phyloP scores from a whole-genome alignment of 2,329 filamentous ascomycete species.

The Stemphylium lycopersici region DNA sequence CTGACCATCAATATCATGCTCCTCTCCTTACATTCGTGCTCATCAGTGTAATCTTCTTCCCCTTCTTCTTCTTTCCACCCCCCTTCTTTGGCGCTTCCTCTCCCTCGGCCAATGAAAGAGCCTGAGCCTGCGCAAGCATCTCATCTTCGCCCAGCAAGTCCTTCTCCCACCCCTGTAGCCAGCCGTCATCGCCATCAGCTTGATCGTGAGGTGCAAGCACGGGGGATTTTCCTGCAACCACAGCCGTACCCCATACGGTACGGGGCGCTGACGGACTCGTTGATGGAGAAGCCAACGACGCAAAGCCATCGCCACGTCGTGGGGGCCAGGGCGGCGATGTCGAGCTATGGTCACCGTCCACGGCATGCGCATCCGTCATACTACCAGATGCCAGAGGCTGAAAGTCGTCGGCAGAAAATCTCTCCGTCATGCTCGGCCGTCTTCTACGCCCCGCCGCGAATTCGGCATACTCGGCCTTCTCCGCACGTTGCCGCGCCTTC shows the following conservation, averaged over 20 bases:
- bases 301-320: conserved; percentile 64
- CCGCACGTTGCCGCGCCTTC: conserved; percentile 80
- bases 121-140: conserved; percentile 58
- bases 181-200: conserved; percentile 71
- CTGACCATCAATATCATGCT: conserved; percentile 44
- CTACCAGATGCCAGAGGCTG: conserved; percentile 43
- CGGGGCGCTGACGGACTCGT: conserved; percentile 77
- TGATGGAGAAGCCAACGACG: conserved; percentile 75
- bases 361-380: conserved; percentile 29
- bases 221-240: conserved; percentile 64
- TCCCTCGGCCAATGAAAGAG: conserved; percentile 42
- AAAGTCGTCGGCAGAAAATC: conserved; percentile 59
- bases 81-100: conserved; percentile 40
- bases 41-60: conserved; percentile 72
- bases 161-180: conserved; percentile 83
- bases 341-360: conserved; percentile 45
- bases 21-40: conserved; percentile 67
- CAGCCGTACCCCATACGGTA: conserved; percentile 92
- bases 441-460: conserved; percentile 70
- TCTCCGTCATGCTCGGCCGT: conserved; percentile 60
- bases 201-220: conserved; percentile 55
- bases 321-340: conserved; percentile 58
- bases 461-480: conserved; percentile 76
- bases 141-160: conserved; percentile 69
- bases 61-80: conserved; percentile 66